Evolutionary conservation across 768 basidiomycete species (phyloP).

Genomic region (Lanmaoa rubissima): DNA sequence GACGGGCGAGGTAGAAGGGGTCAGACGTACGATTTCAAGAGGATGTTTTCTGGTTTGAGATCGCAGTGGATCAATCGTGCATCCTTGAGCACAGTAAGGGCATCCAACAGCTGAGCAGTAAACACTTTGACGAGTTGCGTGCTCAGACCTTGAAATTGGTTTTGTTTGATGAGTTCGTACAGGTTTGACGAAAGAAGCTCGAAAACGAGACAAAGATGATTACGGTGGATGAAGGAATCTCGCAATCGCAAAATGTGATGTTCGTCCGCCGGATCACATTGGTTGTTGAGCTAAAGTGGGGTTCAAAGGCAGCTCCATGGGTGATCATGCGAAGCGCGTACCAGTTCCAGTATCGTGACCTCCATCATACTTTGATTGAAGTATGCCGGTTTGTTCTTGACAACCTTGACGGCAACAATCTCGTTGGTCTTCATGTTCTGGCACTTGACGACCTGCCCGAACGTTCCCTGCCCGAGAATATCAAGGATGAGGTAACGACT

Average conservation of each 20-base stretch:
- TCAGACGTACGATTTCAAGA: conserved; percentile 80
- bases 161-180: conserved; percentile 99
- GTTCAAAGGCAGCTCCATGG: background rate
- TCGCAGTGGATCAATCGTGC: conserved; percentile 97
- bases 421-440: conserved; percentile 99
- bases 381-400: conserved; percentile 99
- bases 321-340: conserved; percentile 42
- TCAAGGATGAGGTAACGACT: conserved; percentile 93
- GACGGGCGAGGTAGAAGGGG: background rate
- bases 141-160: conserved; percentile 96
- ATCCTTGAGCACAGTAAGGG: conserved; percentile 89
- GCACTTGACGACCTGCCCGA: conserved; percentile 99
- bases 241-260: conserved; percentile 95
- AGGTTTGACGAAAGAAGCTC: conserved; percentile 96
- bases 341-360: conserved; percentile 94
- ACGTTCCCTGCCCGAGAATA: conserved; percentile 97
- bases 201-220: conserved; percentile 96
- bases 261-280: conserved; percentile 89
- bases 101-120: conserved; percentile 92
- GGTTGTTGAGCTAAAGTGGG: conserved; percentile 79
- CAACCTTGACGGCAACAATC: conserved; percentile 97
- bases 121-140: conserved; percentile 99
- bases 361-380: conserved; percentile 99
- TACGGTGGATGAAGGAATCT: conserved; percentile 96
- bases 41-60: conserved; percentile 97